phyloP scores from a whole-genome alignment of 257 asterid genomes.

The Mitragyna speciosa region DNA sequence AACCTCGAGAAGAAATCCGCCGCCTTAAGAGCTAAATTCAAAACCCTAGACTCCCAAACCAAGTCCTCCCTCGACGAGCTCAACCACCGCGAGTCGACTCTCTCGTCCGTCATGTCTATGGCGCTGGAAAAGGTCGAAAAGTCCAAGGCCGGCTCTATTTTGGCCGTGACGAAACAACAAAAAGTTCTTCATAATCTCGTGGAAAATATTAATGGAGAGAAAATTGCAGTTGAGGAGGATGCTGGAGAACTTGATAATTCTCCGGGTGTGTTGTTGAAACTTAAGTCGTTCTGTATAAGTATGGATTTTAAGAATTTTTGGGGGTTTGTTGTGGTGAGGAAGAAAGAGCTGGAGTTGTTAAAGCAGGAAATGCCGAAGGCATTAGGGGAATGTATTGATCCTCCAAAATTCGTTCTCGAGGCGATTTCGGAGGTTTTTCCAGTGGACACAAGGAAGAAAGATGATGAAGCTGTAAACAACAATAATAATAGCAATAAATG shows the following conservation, averaged over 20 bases:
- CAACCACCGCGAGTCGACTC: conserved; percentile 69
- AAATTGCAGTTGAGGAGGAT: neutral
- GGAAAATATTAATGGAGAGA: neutral
- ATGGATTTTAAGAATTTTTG: conserved; percentile 78
- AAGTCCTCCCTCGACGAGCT: conserved; percentile 56
- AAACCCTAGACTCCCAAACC: conserved; percentile 51
- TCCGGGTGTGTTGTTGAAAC: conserved; percentile 53
- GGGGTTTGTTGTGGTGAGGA: conserved; percentile 60
- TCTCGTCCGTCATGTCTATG: conserved; percentile 56
- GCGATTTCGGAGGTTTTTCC: conserved; percentile 95
- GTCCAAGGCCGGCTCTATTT: conserved; percentile 23
- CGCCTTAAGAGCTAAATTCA: conserved; percentile 54
- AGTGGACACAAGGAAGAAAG: conserved; percentile 38
- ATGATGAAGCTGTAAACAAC: conserved; percentile 1
- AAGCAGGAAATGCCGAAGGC: conserved; percentile 67
- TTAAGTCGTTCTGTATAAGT: conserved; percentile 52
- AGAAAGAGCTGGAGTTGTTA: conserved; percentile 76
- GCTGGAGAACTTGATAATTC: conserved; percentile 69
- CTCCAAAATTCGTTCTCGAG: conserved; percentile 86
- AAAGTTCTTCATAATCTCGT: no score
- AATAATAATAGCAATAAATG: conserved; percentile 22
- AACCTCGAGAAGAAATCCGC: conserved; percentile 71
- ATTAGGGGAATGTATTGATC: conserved; percentile 74
- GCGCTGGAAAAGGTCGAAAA: conserved; percentile 43
- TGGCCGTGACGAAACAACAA: neutral